Percentiles rank a stretch among this genome's conserved stretches.
phyloP scores from a whole-genome alignment of 305 asterid genomes.

The Fraxinus platypoda region DNA sequence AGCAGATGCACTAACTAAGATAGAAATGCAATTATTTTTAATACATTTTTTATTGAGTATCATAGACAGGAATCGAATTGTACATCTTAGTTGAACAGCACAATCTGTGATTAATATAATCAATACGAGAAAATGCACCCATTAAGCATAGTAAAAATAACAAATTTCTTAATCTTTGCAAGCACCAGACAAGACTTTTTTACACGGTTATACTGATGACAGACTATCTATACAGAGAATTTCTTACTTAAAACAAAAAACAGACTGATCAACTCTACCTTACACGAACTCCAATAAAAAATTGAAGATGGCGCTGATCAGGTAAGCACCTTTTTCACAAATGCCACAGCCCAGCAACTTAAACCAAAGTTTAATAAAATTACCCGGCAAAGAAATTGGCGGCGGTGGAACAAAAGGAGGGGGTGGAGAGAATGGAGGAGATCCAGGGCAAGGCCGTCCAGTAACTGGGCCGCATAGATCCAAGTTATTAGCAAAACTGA shows the following conservation, averaged over 20 bases:
- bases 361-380: neutral
- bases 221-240: neutral
- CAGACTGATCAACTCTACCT: neutral
- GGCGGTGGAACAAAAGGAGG: conserved; percentile 94
- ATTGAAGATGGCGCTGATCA: neutral
- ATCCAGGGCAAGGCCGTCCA: conserved; percentile 95
- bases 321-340: neutral
- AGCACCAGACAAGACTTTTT: neutral
- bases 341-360: neutral
- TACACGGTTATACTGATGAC: neutral
- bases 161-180: neutral
- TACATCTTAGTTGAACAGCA: neutral
- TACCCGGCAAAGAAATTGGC: conserved; percentile 77
- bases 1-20: neutral
- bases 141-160: neutral
- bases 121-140: neutral
- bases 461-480: conserved; percentile 96
- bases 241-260: neutral
- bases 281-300: neutral
- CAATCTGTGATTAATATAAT: neutral
- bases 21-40: neutral
- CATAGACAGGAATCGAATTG: neutral
- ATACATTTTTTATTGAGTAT: neutral
- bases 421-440: conserved; percentile 98
- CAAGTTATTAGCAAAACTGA: conserved; percentile 96